Percentiles rank a stretch among this genome's conserved stretches.
Conservation (phyloP, 768 basidiomycete species). For the Peribolospora kevripleyi region DNA sequence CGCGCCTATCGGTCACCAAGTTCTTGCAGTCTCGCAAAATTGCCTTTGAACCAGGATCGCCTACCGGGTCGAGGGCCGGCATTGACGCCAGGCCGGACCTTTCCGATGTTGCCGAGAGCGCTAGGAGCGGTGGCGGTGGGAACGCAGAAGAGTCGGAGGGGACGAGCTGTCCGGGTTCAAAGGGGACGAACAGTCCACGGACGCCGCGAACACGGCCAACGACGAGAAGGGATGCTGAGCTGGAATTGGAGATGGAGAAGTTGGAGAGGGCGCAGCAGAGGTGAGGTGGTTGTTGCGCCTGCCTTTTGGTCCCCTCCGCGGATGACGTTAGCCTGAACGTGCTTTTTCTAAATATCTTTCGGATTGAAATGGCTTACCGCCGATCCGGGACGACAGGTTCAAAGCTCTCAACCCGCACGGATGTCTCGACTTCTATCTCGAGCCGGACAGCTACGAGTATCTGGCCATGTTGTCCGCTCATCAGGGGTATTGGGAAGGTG, state of each 20-base stretch:
- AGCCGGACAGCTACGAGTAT: not conserved
- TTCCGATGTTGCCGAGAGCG: not conserved
- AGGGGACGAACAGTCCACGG: not conserved
- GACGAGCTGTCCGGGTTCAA: not conserved
- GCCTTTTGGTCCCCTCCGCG: not conserved
- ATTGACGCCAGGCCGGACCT: not conserved
- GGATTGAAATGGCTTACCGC: not conserved
- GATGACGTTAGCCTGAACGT: not conserved
- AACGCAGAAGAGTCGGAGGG: not conserved
- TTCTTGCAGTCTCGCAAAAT: too few relatives aligned
- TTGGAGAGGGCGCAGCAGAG: conserved; percentile 9
- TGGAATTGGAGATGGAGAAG: conserved; percentile 4
- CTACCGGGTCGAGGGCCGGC: too few relatives aligned
- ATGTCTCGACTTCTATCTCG: conserved; percentile 7
- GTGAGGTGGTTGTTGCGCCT: not conserved
- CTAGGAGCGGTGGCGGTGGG: not conserved
- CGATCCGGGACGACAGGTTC: not conserved
- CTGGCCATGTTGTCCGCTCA: conserved; percentile 2
- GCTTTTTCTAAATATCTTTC: not conserved
- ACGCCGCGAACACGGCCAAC: not conserved
- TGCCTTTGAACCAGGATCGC: too few relatives aligned
- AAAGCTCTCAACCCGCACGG: conserved; percentile 10
- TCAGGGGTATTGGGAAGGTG: conserved; percentile 5
- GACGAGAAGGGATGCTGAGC: conserved; percentile 4
- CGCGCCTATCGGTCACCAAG: too few relatives aligned